Evolutionary conservation across 2,329 filamentous ascomycete genomes (phyloP), one percentile per base, ranked within the genome.

Genomic region (Neofusicoccum cordaticola): DNA sequence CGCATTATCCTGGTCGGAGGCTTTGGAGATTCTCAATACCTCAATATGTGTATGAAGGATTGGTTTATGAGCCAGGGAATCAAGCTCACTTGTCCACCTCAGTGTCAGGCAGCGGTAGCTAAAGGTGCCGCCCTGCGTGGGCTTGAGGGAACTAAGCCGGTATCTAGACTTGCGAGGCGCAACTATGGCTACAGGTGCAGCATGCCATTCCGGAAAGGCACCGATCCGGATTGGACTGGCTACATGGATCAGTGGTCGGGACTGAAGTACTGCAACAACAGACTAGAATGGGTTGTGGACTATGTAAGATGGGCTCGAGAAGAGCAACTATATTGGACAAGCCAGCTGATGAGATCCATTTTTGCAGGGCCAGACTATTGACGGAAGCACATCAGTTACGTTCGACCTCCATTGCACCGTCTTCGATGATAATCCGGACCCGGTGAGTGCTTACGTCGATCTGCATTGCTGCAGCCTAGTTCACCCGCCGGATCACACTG

Each of bases 1-100:
- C 63, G 52, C 6, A 31, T 67, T 42, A 67, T 67, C 27, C 61
- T 67, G 13, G 66, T 67, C 8, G 66, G 66, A 4, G 66, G 66
- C 6, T 67, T 67, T 34, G 64, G 66, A 4, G 64, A 67, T 15
- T 67, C 66, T 1, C 9, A 19, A 2, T 65, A 64, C 27, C 35
- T 67, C 6, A 64, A 56, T 37, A 37, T 42, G 9, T 9, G 13
- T 9, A 50, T 67, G 17, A 22, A 17, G 2, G 13, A 15, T 2
- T 67, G 66, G 66, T 66, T 61, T 37, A 19, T 2, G 22, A 22
- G 22, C 15, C 45, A 65, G 47, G 37, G 45, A 12, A 27, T 64
- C 37, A 57, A 64, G 35, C 62, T 64, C 4, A 58, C 62, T 6
- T 64, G 62, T 5, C 62, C 62, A 0, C 42, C 52, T 6, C 62